Evolutionary conservation across 2,329 filamentous ascomycete genomes (phyloP), one percentile per base, ranked within the genome.

Genomic region (Aaosphaeria arxii): DNA sequence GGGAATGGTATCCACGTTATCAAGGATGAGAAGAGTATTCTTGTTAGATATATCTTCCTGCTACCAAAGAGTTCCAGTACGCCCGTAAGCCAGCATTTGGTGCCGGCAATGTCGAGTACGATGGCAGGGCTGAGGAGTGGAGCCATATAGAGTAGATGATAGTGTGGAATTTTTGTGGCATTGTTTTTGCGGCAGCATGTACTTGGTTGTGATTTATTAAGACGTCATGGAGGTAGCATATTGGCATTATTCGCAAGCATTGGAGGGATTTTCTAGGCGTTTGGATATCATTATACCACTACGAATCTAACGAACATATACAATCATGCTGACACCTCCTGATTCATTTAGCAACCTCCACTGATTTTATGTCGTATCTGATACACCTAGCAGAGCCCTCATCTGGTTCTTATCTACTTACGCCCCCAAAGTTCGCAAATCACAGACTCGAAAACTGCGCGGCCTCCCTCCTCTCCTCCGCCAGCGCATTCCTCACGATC

Each of bases 401-500:
- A 24, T 24, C 17, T 24, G 17, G 3, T 24, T 2, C 17, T 24
- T 24, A 24, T 24, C 17, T 24, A 24, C 17, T 24, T 24, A 24
- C 17, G 17, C 17, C 2, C 17, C 17, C 17, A 24, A 24, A 24
- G 17, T 24, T 24, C 17, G 17, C 17, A 24, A 24, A 24, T 24
- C 17, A 24, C 17, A 24, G 17, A 24, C 17, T 24, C 17, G 17
- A 24, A 24, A 24, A 24, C 17, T 24, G 17, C 17, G 17, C 39
- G 2, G 7, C 40, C 30, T 13, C 46, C 40, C 54, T 53, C 49
- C 71, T 70, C 66, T 84, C 81, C 63, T 80, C 79, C 56, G 66
- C 74, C 69, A 84, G 69, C 11, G 81, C 81, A 65, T 83, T 78
- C 68, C 78, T 79, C 7, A 84, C 81, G 62, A 84, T 83, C 1